Conservation (phyloP, 805 yeast species). For the Sugiyamaella lignohabitans region DNA sequence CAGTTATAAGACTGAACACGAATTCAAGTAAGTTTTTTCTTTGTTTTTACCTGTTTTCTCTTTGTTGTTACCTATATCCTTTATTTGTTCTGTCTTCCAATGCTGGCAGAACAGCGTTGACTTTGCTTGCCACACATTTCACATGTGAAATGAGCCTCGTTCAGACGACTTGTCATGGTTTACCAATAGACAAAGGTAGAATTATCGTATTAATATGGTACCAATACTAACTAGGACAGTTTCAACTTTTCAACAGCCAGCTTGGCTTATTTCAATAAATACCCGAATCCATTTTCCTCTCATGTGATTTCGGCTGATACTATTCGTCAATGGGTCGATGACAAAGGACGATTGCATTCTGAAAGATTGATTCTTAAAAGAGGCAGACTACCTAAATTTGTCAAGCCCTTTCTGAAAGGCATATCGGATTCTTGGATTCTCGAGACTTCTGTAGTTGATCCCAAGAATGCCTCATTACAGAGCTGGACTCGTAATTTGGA, state of each 20-base stretch:
- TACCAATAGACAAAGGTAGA: too few species aligned
- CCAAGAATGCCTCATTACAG: conserved; percentile 44
- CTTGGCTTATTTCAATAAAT: conserved; percentile 67
- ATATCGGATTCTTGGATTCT: conserved; percentile 73
- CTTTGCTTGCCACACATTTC: too few species aligned
- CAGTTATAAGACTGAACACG: conserved; percentile 48
- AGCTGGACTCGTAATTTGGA: conserved; percentile 80
- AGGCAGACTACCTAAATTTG: conserved; percentile 77
- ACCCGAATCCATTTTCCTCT: conserved; percentile 70
- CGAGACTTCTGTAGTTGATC: conserved; percentile 71
- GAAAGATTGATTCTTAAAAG: conserved; percentile 69
- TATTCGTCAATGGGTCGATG: conserved; percentile 51
- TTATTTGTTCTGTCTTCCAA: too few species aligned
- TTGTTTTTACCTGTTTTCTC: too few species aligned
- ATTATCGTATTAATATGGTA: too few species aligned
- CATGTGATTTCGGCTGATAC: conserved; percentile 86
- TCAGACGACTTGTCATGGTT: too few species aligned
- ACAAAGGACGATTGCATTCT: conserved; percentile 58
- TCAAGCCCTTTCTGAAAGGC: conserved; percentile 64
- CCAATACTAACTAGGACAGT: too few species aligned
- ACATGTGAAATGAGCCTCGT: too few species aligned
- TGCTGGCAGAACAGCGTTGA: too few species aligned
- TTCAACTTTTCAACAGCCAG: conserved; percentile 64
- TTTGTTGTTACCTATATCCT: too few species aligned
- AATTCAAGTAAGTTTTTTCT: conserved; percentile 39